These are phyloP conservation scores for Pyricularia grisea DNA, from an alignment of 2,329 filamentous ascomycete genomes.

Conservation along the genomic window DNA sequence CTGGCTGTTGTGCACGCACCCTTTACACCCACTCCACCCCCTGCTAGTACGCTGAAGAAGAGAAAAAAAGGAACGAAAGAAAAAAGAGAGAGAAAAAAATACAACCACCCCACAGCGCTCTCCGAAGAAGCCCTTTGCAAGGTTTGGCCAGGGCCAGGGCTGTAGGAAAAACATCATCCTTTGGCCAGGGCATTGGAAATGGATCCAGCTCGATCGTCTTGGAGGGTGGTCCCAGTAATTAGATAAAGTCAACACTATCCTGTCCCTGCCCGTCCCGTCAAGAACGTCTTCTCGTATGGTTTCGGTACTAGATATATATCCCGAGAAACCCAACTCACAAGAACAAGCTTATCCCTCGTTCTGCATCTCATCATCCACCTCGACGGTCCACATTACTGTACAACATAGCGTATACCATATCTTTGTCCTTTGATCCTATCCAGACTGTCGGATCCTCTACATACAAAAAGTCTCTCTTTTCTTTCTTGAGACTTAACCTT, in stretches of 20 bases:
- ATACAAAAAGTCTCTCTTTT: background rate
- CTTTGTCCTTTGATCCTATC: background rate
- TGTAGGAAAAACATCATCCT: background rate
- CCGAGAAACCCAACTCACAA: background rate
- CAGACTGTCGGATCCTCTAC: background rate
- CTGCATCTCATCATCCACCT: background rate
- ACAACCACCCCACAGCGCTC: background rate
- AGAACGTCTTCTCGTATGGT: background rate
- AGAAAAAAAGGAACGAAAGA: background rate
- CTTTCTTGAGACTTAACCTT: background rate
- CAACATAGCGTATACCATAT: background rate
- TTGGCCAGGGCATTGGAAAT: background rate
- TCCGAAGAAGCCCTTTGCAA: background rate
- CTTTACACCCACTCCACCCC: background rate
- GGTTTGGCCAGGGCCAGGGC: background rate
- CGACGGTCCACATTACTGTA: background rate
- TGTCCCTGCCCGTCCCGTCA: background rate
- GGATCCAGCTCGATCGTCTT: background rate
- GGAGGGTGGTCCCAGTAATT: background rate
- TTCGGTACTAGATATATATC: background rate
- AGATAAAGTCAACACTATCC: background rate
- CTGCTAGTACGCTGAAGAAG: background rate
- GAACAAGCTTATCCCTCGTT: background rate
- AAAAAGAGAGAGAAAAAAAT: background rate
- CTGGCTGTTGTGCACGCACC: background rate